A percentile compares a stretch with the other conserved stretches of the same genome.
Evolutionary conservation across 176 grass and related monocot genomes (phyloP).

Genomic region (Oryza brachyantha): DNA sequence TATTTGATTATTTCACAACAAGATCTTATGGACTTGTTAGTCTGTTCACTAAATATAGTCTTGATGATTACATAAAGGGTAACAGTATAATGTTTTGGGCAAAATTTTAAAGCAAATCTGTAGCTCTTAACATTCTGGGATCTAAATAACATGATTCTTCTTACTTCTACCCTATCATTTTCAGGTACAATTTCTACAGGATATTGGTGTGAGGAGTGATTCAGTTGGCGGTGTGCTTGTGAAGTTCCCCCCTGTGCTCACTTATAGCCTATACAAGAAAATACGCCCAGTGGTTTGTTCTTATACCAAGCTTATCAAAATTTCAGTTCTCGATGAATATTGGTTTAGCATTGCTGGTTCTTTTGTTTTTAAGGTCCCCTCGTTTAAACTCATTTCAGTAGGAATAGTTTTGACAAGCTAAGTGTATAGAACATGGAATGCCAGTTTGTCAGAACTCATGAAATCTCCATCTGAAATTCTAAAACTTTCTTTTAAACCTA

Average conservation of each 20-base stretch:
- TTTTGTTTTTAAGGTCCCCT: not conserved
- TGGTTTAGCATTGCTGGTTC: not conserved
- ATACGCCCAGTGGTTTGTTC: constrained; percentile 86
- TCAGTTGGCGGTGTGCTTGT: constrained; percentile 73
- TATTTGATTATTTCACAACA: not conserved
- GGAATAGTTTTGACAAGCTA: not conserved
- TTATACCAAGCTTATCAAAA: constrained; percentile 30
- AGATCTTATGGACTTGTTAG: not conserved
- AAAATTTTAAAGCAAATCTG: not conserved
- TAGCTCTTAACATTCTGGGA: not conserved
- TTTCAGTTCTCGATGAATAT: not conserved
- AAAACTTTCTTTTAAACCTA: not conserved
- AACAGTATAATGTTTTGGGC: not conserved
- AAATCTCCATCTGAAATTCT: not conserved
- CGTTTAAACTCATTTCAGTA: constrained; percentile 10
- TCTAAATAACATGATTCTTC: not conserved
- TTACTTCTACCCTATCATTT: constrained; percentile 22
- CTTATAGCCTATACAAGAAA: constrained; percentile 91
- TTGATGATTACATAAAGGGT: not conserved
- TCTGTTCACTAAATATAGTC: not conserved
- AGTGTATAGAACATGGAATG: not conserved
- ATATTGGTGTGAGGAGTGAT: constrained; percentile 88
- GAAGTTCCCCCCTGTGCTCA: constrained; percentile 73
- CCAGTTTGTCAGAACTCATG: constrained; percentile 3
- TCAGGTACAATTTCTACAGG: constrained; percentile 83